These are phyloP conservation scores for Crepidotus variabilis DNA, from an alignment of 768 basidiomycete species.

Conservation along the genomic window DNA sequence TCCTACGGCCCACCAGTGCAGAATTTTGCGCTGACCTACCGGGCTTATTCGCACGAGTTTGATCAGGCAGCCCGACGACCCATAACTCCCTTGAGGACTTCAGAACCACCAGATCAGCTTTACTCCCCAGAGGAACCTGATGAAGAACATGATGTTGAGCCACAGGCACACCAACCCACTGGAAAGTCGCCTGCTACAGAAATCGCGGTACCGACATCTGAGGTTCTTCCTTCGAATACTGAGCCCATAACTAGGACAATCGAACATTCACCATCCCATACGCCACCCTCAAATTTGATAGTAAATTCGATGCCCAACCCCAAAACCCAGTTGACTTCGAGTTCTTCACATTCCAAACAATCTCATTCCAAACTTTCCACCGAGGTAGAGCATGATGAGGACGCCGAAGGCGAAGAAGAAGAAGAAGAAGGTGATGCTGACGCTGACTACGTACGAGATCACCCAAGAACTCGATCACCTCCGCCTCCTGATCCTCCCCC, in stretches of 20 bases:
- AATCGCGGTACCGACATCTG: no score
- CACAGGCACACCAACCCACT: neutral
- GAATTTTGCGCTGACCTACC: neutral
- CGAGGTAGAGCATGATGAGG: slow-evolving; percentile 11
- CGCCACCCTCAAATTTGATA: no score
- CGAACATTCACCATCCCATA: no score
- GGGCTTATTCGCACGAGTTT: neutral
- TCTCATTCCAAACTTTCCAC: neutral
- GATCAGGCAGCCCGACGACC: neutral
- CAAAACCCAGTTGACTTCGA: no score
- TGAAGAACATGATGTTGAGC: neutral
- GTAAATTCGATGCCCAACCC: no score
- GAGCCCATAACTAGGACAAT: no score
- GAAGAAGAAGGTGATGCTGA: slow-evolving; percentile 17
- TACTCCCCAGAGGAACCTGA: neutral
- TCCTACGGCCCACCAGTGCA: neutral
- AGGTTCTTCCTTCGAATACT: no score
- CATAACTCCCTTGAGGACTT: neutral
- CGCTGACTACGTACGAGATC: slow-evolving; percentile 10
- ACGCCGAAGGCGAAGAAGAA: slow-evolving; percentile 23
- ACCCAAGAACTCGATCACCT: slow-evolving; percentile 16
- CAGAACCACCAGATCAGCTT: neutral
- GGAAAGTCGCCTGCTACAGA: no score
- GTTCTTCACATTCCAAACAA: no score
- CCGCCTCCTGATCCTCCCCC: slow-evolving; percentile 15